Base-by-base conservation (phyloP, 2,329 filamentous ascomycete species). In the Byssoonygena ceratinophila region DNA sequence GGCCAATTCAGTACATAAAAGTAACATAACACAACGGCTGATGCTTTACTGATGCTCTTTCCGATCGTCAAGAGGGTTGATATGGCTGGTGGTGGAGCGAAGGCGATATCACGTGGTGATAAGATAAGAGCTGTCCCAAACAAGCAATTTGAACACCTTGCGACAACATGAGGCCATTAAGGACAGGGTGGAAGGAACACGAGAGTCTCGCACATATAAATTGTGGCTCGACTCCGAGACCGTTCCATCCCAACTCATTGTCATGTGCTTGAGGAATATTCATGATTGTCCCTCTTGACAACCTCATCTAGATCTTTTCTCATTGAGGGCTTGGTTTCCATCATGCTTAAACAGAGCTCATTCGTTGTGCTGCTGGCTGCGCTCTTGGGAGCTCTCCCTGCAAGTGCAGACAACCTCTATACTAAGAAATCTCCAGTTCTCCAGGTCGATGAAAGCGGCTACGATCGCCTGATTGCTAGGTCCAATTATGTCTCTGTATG, bases 401-500 rank as follows among this genome's bases (percentile, higher is more conserved):
- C 77, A 47, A 78, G 77, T 43, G 58, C 49, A 53, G 84, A 85
- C 59, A 81, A 80, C 59, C 70, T 98, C 55, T 98, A 98, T 73
- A 73, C 81, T 55, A 94, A 91, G 73, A 86, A 78, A 67, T 96
- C 90, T 1, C 82, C 87, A 11, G 92, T 98, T 40, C 68, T 97
- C 40, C 87, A 94, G 68, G 73, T 97, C 58, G 83, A 85, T 62
- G 78, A 77, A 53, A 86, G 84, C 69, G 85, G 77, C 63, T 97
- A 94, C 69, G 82, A 91, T 65, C 79, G 77, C 57, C 73, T 95
- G 59, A 89, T 98, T 68, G 81, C 85, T 44, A 83, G 87, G 65
- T 95, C 89, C 25, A 96, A 96, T 66, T 77, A 97, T 70, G 94
- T 89, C 39, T 89, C 89, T 49, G 90, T 95, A 79, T 68, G 83